These are phyloP conservation scores for Seiridium unicorne DNA, from an alignment of 2,329 filamentous ascomycete genomes.

Conservation along the genomic window DNA sequence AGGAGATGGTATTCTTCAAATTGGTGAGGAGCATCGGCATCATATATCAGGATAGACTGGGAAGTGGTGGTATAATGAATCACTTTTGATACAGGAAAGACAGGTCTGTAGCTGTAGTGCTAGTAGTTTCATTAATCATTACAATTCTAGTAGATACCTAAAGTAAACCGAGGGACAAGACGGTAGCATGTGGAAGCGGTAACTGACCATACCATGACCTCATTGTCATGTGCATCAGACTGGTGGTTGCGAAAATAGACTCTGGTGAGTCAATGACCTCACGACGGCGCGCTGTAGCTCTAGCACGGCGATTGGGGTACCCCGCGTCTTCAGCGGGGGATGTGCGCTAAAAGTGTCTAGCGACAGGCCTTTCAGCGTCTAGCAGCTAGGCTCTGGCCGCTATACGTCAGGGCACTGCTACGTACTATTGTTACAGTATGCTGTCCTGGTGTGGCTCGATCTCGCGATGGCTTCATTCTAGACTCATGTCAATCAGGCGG, in stretches of 20 bases:
- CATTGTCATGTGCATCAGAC: conserved; percentile 15
- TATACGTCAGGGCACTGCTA: too few relatives aligned
- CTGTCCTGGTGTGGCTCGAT: too few relatives aligned
- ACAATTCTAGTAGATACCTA: background rate
- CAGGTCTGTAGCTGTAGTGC: background rate
- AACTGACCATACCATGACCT: conserved; percentile 17
- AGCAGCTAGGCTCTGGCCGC: too few relatives aligned
- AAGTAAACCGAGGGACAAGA: background rate
- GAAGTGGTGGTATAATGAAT: background rate
- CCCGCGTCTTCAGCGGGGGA: background rate
- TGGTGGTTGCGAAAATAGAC: background rate
- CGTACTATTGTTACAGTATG: too few relatives aligned
- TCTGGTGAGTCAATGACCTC: conserved; percentile 23
- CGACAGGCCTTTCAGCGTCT: background rate
- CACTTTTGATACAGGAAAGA: background rate
- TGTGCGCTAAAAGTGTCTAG: background rate
- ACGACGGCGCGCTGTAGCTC: conserved; percentile 10
- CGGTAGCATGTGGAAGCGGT: background rate
- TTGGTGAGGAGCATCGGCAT: background rate
- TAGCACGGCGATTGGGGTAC: background rate
- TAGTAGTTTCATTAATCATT: conserved; percentile 6
- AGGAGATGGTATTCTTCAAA: background rate
- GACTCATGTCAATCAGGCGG: too few relatives aligned
- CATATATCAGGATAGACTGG: background rate
- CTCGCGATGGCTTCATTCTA: too few relatives aligned